Evolutionary conservation across 2,329 filamentous ascomycete species (phyloP), one percentile per base, ranked within the genome.

Genomic region (Trichoderma harzianum): DNA sequence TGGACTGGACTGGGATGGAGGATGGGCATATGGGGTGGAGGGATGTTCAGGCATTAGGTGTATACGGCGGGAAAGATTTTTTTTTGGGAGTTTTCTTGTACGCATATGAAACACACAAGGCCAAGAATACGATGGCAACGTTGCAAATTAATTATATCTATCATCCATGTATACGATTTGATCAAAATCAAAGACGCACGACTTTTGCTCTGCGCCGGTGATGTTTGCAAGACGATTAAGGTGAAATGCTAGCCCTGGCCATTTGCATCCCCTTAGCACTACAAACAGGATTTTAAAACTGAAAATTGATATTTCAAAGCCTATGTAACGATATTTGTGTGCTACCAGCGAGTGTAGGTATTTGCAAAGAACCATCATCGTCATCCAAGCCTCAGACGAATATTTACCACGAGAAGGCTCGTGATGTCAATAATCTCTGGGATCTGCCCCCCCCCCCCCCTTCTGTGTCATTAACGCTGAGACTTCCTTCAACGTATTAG

Each of bases 21-120:
- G 47, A 57, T 55, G 43, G 18, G 43, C 43, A 47, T 47, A 18
- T 47, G 30, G 63, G 47, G 34, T 24, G 28, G 51, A 26, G 30
- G 64, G 32, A 57, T 21, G 64, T 30, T 30, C 28, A 51, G 43
- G 43, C 43, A 58, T 58, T 39, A 18, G 64, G 64, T 67, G 51
- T 67, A 67, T 57, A 67, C 64, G 64, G 64, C 30, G 51, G 64
- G 64, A 67, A 53, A 32, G 64, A 67, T 21, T 39, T 39, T 39
- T 36, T 30, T 43, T 43, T 43, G 47, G 64, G 64, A 55, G 51
- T 39, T 66, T 57, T 39, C 55, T 57, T 67, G 51, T 67, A 43
- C 64, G 64, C 39, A 67, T 58, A 58, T 58, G 24, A 67, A 65
- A 65, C 51, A 67, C n/a, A 39, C 62, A 64, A 43, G 51, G 64